Percentiles rank a stretch among this genome's conserved stretches.
Conservation (phyloP, 1,284 basidiomycete species). For the Inonotus obliquus region DNA sequence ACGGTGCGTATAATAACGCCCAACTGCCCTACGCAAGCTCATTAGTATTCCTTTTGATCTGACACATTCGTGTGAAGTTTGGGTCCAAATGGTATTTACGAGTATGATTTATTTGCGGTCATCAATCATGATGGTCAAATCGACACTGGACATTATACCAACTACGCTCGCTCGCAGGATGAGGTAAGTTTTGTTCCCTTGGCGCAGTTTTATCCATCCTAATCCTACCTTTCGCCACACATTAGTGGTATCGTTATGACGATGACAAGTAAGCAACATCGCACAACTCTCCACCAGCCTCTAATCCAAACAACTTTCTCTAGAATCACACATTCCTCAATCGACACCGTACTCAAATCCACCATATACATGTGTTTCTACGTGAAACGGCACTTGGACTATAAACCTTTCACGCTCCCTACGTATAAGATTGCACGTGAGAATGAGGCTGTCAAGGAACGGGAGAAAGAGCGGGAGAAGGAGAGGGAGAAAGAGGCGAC, state of each 20-base stretch:
- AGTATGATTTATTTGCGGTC: constrained; percentile 91
- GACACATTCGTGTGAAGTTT: constrained; percentile 19
- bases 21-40: too few species aligned
- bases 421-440: constrained; percentile 68
- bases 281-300: background rate
- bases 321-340: constrained; percentile 68
- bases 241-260: constrained; percentile 90
- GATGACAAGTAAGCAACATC: constrained; percentile 75
- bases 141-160: constrained; percentile 93
- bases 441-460: constrained; percentile 61
- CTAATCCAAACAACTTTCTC: background rate
- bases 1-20: constrained; percentile 28
- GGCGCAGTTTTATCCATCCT: background rate
- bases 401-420: constrained; percentile 63
- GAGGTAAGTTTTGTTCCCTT: constrained; percentile 46
- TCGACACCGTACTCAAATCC: constrained; percentile 64
- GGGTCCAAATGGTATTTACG: constrained; percentile 71
- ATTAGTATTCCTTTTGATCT: background rate
- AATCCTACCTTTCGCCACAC: constrained; percentile 24
- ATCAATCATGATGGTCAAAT: constrained; percentile 94
- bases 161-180: constrained; percentile 72
- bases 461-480: constrained; percentile 54
- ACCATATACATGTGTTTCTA: constrained; percentile 92
- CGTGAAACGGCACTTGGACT: constrained; percentile 81
- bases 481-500: constrained; percentile 51